A percentile compares a stretch with the other conserved stretches of the same genome.
phyloP scores from a whole-genome alignment of 1,139 yeast genomes.

The Arxiozyma telluris region DNA sequence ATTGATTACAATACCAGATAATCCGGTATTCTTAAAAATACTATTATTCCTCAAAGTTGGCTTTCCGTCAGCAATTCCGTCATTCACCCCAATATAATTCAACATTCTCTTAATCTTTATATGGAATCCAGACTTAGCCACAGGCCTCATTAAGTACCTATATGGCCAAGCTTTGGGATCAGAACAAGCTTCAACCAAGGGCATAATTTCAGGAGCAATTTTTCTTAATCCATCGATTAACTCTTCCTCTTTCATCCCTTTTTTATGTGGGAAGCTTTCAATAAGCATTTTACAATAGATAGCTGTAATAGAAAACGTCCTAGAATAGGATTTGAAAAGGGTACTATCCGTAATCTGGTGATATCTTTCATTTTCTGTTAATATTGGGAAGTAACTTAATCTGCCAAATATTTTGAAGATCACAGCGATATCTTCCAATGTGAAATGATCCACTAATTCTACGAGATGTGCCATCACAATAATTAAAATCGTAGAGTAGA shows the following conservation, averaged over 20 bases:
- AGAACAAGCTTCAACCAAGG: constrained; percentile 11
- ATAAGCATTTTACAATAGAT: constrained; percentile 16
- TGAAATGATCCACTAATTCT: constrained; percentile 6
- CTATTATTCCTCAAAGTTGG: background rate
- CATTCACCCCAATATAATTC: constrained; percentile 1
- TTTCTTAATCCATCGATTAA: constrained; percentile 12
- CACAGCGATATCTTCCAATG: constrained; percentile 12
- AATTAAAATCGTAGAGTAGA: constrained; percentile 13
- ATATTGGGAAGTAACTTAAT: constrained; percentile 9
- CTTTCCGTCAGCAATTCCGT: background rate
- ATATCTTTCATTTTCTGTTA: constrained; percentile 5
- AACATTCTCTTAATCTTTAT: constrained; percentile 13
- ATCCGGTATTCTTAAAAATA: background rate
- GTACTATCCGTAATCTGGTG: constrained; percentile 12
- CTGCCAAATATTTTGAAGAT: constrained; percentile 14
- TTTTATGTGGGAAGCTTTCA: background rate
- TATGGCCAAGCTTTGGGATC: constrained; percentile 22
- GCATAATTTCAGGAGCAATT: constrained; percentile 13
- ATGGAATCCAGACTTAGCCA: constrained; percentile 24
- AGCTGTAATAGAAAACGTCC: constrained; percentile 15
- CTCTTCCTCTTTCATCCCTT: constrained; percentile 10
- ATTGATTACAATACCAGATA: background rate
- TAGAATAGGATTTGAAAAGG: constrained; percentile 12
- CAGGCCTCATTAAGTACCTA: constrained; percentile 18
- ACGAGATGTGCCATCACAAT: constrained; percentile 12